Conservation (phyloP, 805 yeast species). For the Candida peoriensis region DNA sequence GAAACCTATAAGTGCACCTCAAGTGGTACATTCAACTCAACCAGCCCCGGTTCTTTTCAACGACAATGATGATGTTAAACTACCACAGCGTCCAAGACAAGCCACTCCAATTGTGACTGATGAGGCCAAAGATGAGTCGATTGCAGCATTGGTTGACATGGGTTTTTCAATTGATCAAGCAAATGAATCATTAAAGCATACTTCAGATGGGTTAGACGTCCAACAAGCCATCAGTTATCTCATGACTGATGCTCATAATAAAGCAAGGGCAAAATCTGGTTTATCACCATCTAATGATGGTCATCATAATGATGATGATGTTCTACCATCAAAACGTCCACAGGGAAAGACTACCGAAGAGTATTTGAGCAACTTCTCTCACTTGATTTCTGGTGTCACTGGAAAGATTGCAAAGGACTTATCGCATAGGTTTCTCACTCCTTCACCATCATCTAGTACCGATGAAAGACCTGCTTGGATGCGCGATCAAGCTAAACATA, state of each 20-base stretch:
- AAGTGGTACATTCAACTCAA: slow-evolving; percentile 4
- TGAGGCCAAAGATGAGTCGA: slow-evolving; percentile 37
- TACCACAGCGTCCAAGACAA: slow-evolving; percentile 2
- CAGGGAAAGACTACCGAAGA: slow-evolving; percentile 12
- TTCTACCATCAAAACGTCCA: not conserved
- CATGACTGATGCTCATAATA: slow-evolving; percentile 53
- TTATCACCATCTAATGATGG: slow-evolving; percentile 15
- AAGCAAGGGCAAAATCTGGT: slow-evolving; percentile 27
- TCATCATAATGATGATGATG: not conserved
- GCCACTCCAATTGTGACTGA: slow-evolving; percentile 6
- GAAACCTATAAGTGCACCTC: slow-evolving; percentile 4
- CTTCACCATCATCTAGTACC: slow-evolving; percentile 14
- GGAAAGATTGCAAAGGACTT: slow-evolving; percentile 18
- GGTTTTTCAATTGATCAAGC: slow-evolving; percentile 67
- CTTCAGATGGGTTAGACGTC: slow-evolving; percentile 49
- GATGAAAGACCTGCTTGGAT: slow-evolving; percentile 69
- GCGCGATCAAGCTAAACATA: slow-evolving; percentile 50
- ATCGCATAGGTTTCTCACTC: slow-evolving; percentile 27
- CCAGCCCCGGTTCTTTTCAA: not conserved
- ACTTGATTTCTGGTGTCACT: slow-evolving; percentile 17
- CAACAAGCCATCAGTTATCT: slow-evolving; percentile 62
- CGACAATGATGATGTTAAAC: not conserved
- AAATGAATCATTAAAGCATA: slow-evolving; percentile 49
- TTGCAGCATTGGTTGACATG: slow-evolving; percentile 74
- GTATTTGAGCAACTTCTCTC: slow-evolving; percentile 17